Evolutionary conservation across 2,329 filamentous ascomycete genomes (phyloP).

Genomic region (Drechmeria coniospora): DNA sequence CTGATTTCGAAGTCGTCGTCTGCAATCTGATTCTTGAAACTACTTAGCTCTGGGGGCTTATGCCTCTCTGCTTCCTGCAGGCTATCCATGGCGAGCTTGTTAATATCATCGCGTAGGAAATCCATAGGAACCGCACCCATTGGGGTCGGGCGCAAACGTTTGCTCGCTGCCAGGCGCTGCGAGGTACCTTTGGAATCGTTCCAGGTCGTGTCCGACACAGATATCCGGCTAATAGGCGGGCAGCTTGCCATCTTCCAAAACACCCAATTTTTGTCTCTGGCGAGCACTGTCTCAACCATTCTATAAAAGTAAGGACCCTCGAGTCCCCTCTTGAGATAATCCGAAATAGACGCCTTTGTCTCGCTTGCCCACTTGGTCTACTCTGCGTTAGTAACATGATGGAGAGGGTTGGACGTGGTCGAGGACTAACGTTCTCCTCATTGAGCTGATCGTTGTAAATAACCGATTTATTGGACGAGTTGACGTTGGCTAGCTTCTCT

Average conservation of each 20-base stretch:
- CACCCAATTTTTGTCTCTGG: constrained; percentile 96
- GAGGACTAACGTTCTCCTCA: constrained; percentile 61
- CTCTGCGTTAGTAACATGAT: constrained; percentile 5
- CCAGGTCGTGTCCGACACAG: constrained; percentile 55
- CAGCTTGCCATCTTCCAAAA: constrained; percentile 96
- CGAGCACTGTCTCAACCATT: constrained; percentile 92
- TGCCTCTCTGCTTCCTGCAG: constrained; percentile 53
- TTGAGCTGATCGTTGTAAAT: constrained; percentile 64
- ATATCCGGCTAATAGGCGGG: constrained; percentile 64
- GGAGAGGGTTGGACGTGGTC: not conserved
- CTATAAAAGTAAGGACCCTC: constrained; percentile 91
- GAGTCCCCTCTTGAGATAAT: constrained; percentile 63
- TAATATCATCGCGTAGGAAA: constrained; percentile 57
- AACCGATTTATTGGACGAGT: constrained; percentile 67
- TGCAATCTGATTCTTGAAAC: constrained; percentile 58
- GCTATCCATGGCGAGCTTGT: constrained; percentile 45
- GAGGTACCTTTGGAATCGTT: constrained; percentile 51
- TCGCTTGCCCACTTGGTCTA: constrained; percentile 70
- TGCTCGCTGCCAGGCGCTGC: constrained; percentile 51
- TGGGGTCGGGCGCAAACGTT: constrained; percentile 51
- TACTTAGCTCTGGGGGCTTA: constrained; percentile 51
- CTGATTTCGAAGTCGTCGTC: constrained; percentile 76
- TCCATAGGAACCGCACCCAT: constrained; percentile 61
- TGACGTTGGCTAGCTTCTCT: constrained; percentile 55
- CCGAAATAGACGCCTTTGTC: constrained; percentile 65